These are phyloP conservation scores for Posidonia australis DNA, from an alignment of 106 monocot genomes.

Conservation along the genomic window DNA sequence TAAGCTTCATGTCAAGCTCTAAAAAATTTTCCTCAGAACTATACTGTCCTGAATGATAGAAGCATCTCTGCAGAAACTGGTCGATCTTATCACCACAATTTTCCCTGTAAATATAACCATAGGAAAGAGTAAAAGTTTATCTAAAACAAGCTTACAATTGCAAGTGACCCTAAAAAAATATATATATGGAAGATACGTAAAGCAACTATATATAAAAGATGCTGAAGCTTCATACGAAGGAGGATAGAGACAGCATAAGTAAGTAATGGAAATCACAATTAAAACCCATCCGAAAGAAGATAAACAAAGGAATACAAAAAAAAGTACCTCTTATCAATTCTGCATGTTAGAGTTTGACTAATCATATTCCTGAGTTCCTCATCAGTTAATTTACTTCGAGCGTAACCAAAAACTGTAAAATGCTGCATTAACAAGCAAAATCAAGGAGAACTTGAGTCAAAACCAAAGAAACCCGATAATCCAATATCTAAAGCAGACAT, in stretches of 20 bases:
- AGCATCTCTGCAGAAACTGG: slow-evolving; percentile 67
- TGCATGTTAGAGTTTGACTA: slow-evolving; percentile 64
- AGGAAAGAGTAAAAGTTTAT: not conserved
- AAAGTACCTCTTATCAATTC: slow-evolving; percentile 57
- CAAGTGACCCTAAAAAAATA: too few relatives aligned
- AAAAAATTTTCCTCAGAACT: slow-evolving; percentile 46
- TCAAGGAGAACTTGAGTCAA: not conserved
- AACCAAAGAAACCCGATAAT: not conserved
- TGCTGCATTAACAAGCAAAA: slow-evolving; percentile 34
- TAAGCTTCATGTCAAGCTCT: slow-evolving; percentile 54
- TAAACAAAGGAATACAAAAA: not conserved
- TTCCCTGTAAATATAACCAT: slow-evolving; percentile 27
- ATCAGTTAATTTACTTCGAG: slow-evolving; percentile 67
- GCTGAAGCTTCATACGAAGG: too few relatives aligned
- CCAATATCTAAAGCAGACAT: too few relatives aligned
- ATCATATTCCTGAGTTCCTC: slow-evolving; percentile 67
- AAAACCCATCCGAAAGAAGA: not conserved
- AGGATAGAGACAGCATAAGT: not conserved
- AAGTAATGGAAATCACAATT: too few relatives aligned
- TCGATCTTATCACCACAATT: slow-evolving; percentile 78
- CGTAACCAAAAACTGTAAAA: slow-evolving; percentile 86
- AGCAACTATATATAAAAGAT: too few relatives aligned
- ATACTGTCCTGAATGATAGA: slow-evolving; percentile 76
- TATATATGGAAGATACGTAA: too few relatives aligned
- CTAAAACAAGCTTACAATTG: too few relatives aligned